Percentiles rank a stretch among this genome's conserved stretches.
Conservation (phyloP, 164 flowering plant genomes). For the Tetracentron sinense region DNA sequence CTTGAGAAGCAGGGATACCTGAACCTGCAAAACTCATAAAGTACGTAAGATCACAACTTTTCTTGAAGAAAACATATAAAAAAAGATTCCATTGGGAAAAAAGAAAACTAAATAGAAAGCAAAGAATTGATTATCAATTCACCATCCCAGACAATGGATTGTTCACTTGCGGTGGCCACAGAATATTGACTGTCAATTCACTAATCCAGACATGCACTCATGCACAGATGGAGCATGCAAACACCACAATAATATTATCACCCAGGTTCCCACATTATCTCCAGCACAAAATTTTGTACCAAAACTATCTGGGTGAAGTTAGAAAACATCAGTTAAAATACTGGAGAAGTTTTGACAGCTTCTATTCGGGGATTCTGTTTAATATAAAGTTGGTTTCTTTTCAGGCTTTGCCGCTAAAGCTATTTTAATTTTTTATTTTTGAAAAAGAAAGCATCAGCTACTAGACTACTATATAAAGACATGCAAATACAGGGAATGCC, state of each 20-base stretch:
- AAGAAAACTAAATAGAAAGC: too few relatives aligned
- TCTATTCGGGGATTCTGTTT: too few relatives aligned
- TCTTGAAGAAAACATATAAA: conserved; percentile 1
- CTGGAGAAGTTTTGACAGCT: too few relatives aligned
- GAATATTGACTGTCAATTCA: not conserved
- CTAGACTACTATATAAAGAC: too few relatives aligned
- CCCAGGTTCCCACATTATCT: too few relatives aligned
- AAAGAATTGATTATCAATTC: not conserved
- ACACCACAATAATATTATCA: not conserved
- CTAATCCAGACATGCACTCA: not conserved
- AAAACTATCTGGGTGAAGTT: not conserved
- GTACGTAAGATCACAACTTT: conserved; percentile 27
- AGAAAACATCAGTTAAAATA: not conserved
- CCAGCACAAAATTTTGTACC: not conserved
- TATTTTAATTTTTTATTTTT: too few relatives aligned
- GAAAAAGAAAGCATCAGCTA: too few relatives aligned
- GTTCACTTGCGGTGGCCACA: not conserved
- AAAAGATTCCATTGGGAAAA: conserved; percentile 7
- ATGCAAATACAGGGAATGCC: too few relatives aligned
- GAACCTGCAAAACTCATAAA: conserved; percentile 66
- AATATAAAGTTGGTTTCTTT: too few relatives aligned
- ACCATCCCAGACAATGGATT: not conserved
- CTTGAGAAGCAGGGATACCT: conserved; percentile 51
- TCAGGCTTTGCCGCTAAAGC: too few relatives aligned
- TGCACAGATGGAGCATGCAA: not conserved